Conservation (phyloP, 768 basidiomycete species). For the Lentinula aciculospora region DNA sequence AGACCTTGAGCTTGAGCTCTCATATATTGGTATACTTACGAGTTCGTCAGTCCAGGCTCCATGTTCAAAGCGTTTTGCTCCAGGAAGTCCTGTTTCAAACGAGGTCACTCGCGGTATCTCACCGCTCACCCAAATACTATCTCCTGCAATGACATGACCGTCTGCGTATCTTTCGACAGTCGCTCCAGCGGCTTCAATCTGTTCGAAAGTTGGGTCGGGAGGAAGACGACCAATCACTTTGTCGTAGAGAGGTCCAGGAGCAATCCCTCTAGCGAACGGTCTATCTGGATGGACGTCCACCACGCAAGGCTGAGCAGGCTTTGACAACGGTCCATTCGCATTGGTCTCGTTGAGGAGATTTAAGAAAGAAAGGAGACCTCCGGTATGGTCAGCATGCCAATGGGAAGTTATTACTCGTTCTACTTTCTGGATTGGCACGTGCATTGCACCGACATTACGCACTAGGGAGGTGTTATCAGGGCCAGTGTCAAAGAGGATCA, state of each 20-base stretch:
- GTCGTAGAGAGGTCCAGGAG: constrained; percentile 53
- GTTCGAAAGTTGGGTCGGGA: constrained; percentile 65
- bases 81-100: constrained; percentile 64
- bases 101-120: constrained; percentile 68
- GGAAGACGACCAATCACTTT: constrained; percentile 57
- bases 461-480: constrained; percentile 72
- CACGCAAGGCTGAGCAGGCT: constrained; percentile 26
- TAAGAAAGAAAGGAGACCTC: constrained; percentile 66
- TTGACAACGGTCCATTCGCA: not conserved
- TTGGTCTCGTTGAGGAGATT: constrained; percentile 27
- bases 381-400: constrained; percentile 77
- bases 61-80: constrained; percentile 58
- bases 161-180: constrained; percentile 47
- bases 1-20: constrained; percentile 35
- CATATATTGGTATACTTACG: constrained; percentile 42
- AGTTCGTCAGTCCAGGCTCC: constrained; percentile 12
- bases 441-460: constrained; percentile 64
- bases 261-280: constrained; percentile 70
- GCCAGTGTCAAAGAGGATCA: constrained; percentile 80
- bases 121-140: constrained; percentile 72
- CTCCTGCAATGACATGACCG: constrained; percentile 61
- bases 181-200: constrained; percentile 53
- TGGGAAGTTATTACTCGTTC: constrained; percentile 67
- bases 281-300: constrained; percentile 78
- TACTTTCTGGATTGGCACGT: constrained; percentile 46